Evolutionary conservation across 2,329 filamentous ascomycete genomes (phyloP).

Genomic region (Clonostachys rhizophaga): DNA sequence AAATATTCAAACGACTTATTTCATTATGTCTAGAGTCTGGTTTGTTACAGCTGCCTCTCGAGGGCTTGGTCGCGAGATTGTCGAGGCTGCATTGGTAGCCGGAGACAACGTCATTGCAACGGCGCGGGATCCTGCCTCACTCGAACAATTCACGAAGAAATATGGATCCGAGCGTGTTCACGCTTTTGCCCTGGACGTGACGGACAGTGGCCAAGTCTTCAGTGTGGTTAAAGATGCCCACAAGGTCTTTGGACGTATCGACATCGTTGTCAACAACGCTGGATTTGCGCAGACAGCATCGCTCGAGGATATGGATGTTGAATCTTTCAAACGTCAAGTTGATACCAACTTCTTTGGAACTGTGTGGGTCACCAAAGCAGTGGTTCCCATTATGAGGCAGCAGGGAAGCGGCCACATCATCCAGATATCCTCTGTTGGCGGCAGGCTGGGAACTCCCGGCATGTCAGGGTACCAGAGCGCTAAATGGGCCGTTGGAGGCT

Average conservation of each 20-base stretch:
- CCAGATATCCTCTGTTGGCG: constrained; percentile 31
- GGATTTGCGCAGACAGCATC: constrained; percentile 50
- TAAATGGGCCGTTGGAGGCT: constrained; percentile 32
- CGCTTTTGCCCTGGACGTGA: constrained; percentile 47
- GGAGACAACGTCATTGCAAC: constrained; percentile 41
- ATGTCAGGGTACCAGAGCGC: constrained; percentile 27
- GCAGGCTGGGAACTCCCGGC: constrained; percentile 22
- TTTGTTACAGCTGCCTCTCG: constrained; percentile 42
- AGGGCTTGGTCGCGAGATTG: constrained; percentile 38
- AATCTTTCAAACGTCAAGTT: constrained; percentile 45
- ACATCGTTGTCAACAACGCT: constrained; percentile 58
- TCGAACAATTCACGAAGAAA: constrained; percentile 25
- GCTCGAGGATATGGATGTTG: constrained; percentile 44
- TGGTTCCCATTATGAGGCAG: constrained; percentile 23
- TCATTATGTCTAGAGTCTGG: constrained; percentile 16
- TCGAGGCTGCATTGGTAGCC: constrained; percentile 24
- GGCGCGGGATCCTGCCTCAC: constrained; percentile 25
- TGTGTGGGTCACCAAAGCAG: constrained; percentile 43
- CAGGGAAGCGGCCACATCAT: constrained; percentile 25
- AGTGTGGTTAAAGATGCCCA: constrained; percentile 26
- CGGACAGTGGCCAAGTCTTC: constrained; percentile 33
- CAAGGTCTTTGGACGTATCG: constrained; percentile 47
- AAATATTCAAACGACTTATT: too few species aligned
- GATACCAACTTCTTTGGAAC: constrained; percentile 58
- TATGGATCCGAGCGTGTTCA: constrained; percentile 37